Evolutionary conservation across 2,329 filamentous ascomycete species (phyloP).

Genomic region (Paraconiothyrium brasiliense): DNA sequence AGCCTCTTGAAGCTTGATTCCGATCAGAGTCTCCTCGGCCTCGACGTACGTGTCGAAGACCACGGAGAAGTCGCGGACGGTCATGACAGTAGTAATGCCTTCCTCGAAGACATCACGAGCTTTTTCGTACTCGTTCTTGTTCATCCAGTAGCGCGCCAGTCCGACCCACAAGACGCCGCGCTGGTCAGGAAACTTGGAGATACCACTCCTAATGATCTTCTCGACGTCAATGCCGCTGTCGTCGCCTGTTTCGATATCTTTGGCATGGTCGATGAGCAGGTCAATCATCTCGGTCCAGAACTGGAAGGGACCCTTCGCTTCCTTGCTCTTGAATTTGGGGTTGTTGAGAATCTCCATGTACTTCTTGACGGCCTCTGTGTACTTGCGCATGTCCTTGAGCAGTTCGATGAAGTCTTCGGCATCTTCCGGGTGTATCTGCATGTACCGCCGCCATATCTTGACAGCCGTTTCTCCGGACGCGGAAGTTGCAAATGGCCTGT

Average conservation of each 20-base stretch:
- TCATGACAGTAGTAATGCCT: constrained; percentile 97
- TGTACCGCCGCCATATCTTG: constrained; percentile 93
- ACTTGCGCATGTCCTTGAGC: constrained; percentile 80
- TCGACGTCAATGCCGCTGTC: constrained; percentile 90
- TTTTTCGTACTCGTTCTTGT: constrained; percentile 88
- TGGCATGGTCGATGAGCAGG: constrained; percentile 87
- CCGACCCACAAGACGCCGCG: constrained; percentile 95
- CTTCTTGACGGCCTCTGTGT: constrained; percentile 88
- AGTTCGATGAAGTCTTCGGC: constrained; percentile 95
- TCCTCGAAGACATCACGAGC: constrained; percentile 95
- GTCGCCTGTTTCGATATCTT: constrained; percentile 81
- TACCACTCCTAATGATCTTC: constrained; percentile 89
- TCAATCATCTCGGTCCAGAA: constrained; percentile 99
- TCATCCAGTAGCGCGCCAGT: constrained; percentile 95
- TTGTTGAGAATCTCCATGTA: constrained; percentile 96
- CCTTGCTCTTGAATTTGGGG: constrained; percentile 87
- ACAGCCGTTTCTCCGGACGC: constrained; percentile 90
- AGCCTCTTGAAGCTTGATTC: constrained; percentile 88
- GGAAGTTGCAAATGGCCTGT: constrained; percentile 89
- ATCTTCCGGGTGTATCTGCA: constrained; percentile 96
- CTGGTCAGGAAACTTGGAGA: constrained; percentile 90
- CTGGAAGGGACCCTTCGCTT: constrained; percentile 94
- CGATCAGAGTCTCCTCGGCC: constrained; percentile 96
- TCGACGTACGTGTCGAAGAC: constrained; percentile 97
- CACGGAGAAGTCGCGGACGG: constrained; percentile 94